phyloP scores from a whole-genome alignment of 768 basidiomycete genomes.

The Steccherinum ochraceum region DNA sequence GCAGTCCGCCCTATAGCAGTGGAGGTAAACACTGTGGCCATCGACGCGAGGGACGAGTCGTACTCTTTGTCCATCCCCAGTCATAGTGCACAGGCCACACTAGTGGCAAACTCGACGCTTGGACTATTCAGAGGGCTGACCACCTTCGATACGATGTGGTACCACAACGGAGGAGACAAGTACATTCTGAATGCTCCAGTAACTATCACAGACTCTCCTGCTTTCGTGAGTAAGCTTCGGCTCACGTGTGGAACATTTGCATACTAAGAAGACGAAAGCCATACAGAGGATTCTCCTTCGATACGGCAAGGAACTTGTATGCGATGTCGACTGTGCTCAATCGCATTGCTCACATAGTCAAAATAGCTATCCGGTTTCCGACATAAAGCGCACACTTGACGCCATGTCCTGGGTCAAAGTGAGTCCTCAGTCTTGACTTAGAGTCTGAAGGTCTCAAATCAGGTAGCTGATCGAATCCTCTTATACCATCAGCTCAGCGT shows the following conservation, averaged over 20 bases:
- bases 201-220: constrained; percentile 38
- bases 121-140: constrained; percentile 49
- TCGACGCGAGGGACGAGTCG: constrained; percentile 35
- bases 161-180: constrained; percentile 23
- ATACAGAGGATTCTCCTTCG: constrained; percentile 73
- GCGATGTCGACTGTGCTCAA: constrained; percentile 14
- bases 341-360: not conserved
- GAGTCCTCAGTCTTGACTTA: constrained; percentile 1
- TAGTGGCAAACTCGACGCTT: constrained; percentile 40
- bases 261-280: too few relatives aligned
- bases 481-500: constrained; percentile 52
- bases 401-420: constrained; percentile 51
- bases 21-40: constrained; percentile 27
- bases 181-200: constrained; percentile 38
- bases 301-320: constrained; percentile 71
- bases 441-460: too few relatives aligned
- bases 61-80: constrained; percentile 36
- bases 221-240: constrained; percentile 31
- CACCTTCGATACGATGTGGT: constrained; percentile 53
- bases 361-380: constrained; percentile 30
- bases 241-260: too few relatives aligned
- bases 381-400: constrained; percentile 39
- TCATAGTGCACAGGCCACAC: constrained; percentile 27
- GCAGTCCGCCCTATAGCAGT: constrained; percentile 24
- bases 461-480: not conserved